Percentiles rank a stretch among this genome's conserved stretches.
These are phyloP conservation scores for Chenopodium suecicum DNA, from an alignment of 148 eudicot species.

Conservation along the genomic window DNA sequence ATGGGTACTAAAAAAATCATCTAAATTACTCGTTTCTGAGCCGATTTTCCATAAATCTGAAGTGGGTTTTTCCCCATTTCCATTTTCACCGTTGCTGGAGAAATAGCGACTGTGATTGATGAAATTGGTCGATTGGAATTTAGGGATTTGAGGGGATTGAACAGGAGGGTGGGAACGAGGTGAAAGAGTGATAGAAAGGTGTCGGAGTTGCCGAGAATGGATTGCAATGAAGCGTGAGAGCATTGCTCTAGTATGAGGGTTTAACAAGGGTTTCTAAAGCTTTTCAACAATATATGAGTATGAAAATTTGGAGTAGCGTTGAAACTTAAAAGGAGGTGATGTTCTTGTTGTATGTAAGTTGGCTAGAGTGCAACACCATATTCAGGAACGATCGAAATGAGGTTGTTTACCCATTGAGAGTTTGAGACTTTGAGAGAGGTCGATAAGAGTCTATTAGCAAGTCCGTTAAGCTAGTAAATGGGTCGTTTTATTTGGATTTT, in stretches of 20 bases:
- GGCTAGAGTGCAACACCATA: no score
- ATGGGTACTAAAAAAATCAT: conserved; percentile 41
- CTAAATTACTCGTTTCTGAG: conserved; percentile 35
- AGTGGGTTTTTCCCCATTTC: conserved; percentile 22
- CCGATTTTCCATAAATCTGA: conserved; percentile 56
- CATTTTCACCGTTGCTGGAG: conserved; percentile 27
- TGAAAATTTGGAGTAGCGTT: no score
- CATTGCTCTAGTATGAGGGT: conserved; percentile 24
- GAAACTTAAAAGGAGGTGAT: no score
- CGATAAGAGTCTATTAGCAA: no score
- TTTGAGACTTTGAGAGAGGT: no score
- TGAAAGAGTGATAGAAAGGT: conserved; percentile 13
- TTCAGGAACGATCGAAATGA: no score
- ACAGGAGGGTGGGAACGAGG: conserved; percentile 1
- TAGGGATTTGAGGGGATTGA: conserved; percentile 11
- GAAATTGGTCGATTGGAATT: conserved; percentile 6
- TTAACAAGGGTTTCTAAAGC: conserved; percentile 17
- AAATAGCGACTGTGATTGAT: conserved; percentile 30
- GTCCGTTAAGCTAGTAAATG: no score
- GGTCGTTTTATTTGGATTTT: no score
- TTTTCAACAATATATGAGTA: no score
- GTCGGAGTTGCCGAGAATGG: conserved; percentile 32
- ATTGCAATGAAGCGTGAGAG: conserved; percentile 32
- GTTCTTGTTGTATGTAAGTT: no score
- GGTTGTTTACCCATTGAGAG: no score